Conservation (phyloP, 1,284 basidiomycete species). For the Schizophyllum commune region DNA sequence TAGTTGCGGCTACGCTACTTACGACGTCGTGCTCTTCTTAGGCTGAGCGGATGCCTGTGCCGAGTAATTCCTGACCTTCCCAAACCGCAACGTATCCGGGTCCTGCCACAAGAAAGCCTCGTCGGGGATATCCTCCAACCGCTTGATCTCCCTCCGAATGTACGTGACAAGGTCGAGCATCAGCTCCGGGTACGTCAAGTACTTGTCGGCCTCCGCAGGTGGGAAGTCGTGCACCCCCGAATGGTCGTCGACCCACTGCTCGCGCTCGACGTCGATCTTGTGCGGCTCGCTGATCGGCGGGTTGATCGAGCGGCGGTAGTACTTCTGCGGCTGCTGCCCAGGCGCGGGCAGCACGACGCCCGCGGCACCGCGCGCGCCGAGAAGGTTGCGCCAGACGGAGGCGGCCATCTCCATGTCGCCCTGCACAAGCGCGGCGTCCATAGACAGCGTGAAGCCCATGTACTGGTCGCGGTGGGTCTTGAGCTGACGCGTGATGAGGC, state of each 20-base stretch:
- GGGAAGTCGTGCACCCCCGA: slow-evolving; percentile 69
- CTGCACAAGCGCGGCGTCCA: slow-evolving; percentile 74
- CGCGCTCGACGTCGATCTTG: slow-evolving; percentile 48
- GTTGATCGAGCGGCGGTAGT: slow-evolving; percentile 57
- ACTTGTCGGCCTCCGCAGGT: slow-evolving; percentile 53
- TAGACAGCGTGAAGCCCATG: slow-evolving; percentile 74
- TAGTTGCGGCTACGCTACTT: not conserved
- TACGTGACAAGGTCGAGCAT: slow-evolving; percentile 76
- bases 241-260: slow-evolving; percentile 54
- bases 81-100: slow-evolving; percentile 29
- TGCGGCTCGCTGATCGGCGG: slow-evolving; percentile 51
- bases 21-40: not conserved
- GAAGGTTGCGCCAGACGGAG: slow-evolving; percentile 89
- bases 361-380: slow-evolving; percentile 69
- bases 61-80: slow-evolving; percentile 9
- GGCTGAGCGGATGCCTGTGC: not conserved
- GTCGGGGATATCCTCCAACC: slow-evolving; percentile 71
- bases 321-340: slow-evolving; percentile 9
- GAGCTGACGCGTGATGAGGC: slow-evolving; percentile 86
- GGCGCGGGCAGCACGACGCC: slow-evolving; percentile 47
- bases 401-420: slow-evolving; percentile 79
- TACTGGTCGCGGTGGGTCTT: slow-evolving; percentile 90
- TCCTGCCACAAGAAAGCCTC: slow-evolving; percentile 48
- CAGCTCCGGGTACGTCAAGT: slow-evolving; percentile 69
- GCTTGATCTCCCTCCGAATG: slow-evolving; percentile 66